Evolutionary conservation across 495 filamentous ascomycete genomes (phyloP), one percentile per base, ranked within the genome.

Genomic region (Podospora fimiseda): DNA sequence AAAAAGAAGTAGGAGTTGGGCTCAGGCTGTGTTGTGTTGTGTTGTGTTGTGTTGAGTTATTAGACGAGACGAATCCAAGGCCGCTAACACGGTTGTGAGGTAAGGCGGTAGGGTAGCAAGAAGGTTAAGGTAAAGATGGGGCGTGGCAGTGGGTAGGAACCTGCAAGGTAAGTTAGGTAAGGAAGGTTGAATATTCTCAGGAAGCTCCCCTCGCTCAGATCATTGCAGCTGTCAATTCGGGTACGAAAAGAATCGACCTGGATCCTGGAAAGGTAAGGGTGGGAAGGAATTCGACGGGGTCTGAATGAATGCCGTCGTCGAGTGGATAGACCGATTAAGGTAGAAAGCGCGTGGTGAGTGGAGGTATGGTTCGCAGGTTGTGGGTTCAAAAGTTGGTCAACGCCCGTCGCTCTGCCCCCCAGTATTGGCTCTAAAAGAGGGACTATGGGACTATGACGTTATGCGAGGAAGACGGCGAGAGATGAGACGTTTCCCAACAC

Each of bases 381-480:
- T 30, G 48, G 22, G 36, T 52, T 47, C 24, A 42, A 48, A 59
- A 64, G 61, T 64, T 62, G 63, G 61, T 59, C 60, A 48, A 41
- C 22, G 41, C 56, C 57, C 56, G 27, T 33, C 6, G 27, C 6
- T 11, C 27, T 6, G 6, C 27, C 11, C 27, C 27, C 27, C 27
- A 11, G 27, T 47, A 52, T 30, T 53, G 51, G 37, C 50, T n/a
- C 36, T 22, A 56, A 62, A 61, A 60, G 44, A 48, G 59, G 50
- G 48, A 33, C 27, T 33, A 33, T 33, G 27, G 27, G 11, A 60
- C 61, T 60, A 66, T 66, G 63, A 66, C 63, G 63, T 66, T 55
- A 54, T 51, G 60, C 38, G 47, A 22, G 33, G 19, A 27, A 45
- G 52, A 47, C 42, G 37, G 22, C 46, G 47, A 52, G 38, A 45